Base-by-base conservation (phyloP, 2,329 filamentous ascomycete genomes). In the Hymenoscyphus fraxineus region DNA sequence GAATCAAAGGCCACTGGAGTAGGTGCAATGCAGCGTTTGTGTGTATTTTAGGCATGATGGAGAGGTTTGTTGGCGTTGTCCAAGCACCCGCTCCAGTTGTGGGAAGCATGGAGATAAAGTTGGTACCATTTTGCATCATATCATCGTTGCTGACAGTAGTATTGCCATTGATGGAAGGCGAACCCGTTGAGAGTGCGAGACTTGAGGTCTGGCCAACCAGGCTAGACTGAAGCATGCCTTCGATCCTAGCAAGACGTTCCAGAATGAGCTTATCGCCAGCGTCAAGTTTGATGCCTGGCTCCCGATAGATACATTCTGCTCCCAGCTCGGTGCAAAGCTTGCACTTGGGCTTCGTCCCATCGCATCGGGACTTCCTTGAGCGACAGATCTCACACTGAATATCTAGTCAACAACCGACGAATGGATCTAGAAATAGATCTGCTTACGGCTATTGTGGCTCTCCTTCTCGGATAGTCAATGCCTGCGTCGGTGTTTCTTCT, bases 231-330 rank as follows among this genome's bases (percentile, higher is more conserved):
- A 95, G 81, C 56, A 95, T 79, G 60, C 83, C 89, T 76, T 95
- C 91, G 72, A 95, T 93, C 61, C 89, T 87, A 71, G 84, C 86
- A 41, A 95, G 81, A 63, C 89, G 88, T 74, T 94, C 91, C 44
- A 95, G 79, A 66, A 95, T 95, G 64, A 95, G 81, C 78, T 93
- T 94, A 80, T 94, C 91, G 69, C 91, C 91, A 41, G 91, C 90
- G 75, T 95, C 91, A 10, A 95, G 84, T 78, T 95, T 95, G 80
- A 94, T 91, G 2, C 91, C 91, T 6, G 91, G 91, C 75, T 95
- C 91, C 68, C 91, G 85, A 76, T 95, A 95, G 69, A 93, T 84
- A 76, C 91, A 95, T 68, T 94, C 90, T 56, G 90, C 91, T 62
- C 91, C 90, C 51, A 94, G 81, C 75, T 94, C 91, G 10, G 88